Evolutionary conservation across 352 stramenopile species (phyloP), one percentile per base, ranked within the genome.

Genomic region (Phytophthora nicotianae): DNA sequence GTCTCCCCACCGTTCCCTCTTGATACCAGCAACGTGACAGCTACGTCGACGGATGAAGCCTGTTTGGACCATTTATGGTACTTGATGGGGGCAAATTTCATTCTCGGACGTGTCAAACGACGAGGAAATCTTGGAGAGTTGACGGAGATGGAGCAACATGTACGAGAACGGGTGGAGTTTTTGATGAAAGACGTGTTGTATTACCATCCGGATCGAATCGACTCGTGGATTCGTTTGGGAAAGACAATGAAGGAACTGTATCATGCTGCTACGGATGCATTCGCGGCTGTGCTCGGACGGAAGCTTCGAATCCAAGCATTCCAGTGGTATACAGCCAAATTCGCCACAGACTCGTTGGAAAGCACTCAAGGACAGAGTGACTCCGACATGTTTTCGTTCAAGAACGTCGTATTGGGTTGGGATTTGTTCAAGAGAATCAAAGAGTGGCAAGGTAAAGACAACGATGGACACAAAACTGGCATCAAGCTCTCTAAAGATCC

Each of bases 191-290:
- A 93, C 26, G 74, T 90, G 9, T 35, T 89, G 37, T 78, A 79
- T 16, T 90, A 81, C 41, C 79, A 81, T 26, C 79, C 81, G 16
- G 65, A 81, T 14, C 76, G 83, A 1, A 71, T 89, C 38, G 74
- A 85, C 56, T 90, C 83, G 2, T 93, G 83, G 83, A 50, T 88
- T 53, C 74, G 78, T 4, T 64, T 93, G 5, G 81, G 80, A 19
- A 77, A 85, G 35, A 84, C 80, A 8, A 83, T 86, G 61, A 90
- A 91, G 37, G 79, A 89, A 51, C 53, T 90, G 8, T 90, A 89
- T 53, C 79, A 91, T 33, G 70, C 79, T 27, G 62, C 73, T 3
- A 90, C 79, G 2, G 83, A 93, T 42, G 81, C 81, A 3, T 87
- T 83, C 54, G 72, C 75, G 0, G 69, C 82, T 6, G 21, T 89